Evolutionary conservation across 257 asterid genomes (phyloP).

Genomic region (Solanum bulbocastanum): DNA sequence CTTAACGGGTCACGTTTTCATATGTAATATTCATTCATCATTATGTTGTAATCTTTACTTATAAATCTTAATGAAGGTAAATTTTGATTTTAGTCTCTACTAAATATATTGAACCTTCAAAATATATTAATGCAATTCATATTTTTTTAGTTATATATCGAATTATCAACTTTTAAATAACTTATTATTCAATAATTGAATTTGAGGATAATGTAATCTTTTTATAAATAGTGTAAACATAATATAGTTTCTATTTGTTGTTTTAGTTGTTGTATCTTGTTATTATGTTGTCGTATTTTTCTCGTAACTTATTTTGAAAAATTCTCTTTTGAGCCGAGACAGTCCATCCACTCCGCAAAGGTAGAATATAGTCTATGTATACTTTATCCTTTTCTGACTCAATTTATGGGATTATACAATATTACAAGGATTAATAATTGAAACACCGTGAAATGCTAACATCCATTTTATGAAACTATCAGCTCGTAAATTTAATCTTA

Average conservation of each 20-base stretch:
- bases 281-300: background rate
- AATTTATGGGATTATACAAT: background rate
- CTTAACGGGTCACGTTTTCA: constrained; percentile 36
- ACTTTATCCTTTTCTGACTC: background rate
- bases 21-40: background rate
- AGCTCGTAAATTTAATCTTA: background rate
- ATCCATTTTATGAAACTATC: background rate
- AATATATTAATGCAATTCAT: background rate
- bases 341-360: background rate
- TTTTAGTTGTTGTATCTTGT: background rate
- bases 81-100: background rate
- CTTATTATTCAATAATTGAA: background rate
- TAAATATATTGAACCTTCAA: background rate
- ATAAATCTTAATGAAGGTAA: background rate
- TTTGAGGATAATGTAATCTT: background rate
- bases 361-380: background rate
- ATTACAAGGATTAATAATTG: background rate
- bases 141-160: background rate
- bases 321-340: background rate
- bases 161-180: background rate
- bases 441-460: background rate
- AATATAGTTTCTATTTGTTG: background rate
- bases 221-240: background rate
- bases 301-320: background rate
- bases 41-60: background rate